These are phyloP conservation scores for Nitzschia sp. DNA, from an alignment of 108 stramenopile species.

Conservation along the genomic window DNA sequence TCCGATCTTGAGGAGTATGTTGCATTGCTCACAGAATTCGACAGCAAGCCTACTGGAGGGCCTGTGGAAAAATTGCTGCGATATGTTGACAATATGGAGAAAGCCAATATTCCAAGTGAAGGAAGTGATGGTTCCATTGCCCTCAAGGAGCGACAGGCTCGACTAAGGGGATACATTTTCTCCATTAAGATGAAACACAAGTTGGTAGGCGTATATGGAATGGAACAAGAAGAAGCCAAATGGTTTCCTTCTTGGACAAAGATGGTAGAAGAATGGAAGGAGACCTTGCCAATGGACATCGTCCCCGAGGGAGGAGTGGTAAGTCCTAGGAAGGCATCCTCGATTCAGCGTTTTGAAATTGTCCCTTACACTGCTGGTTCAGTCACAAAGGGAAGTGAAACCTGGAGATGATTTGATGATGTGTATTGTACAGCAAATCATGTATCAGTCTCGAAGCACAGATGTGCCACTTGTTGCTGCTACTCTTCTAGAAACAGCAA, in stretches of 20 bases:
- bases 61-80: constrained; percentile 16
- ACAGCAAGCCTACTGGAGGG: background rate
- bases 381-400: constrained; percentile 63
- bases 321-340: background rate
- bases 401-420: constrained; percentile 78
- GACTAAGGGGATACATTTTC: constrained; percentile 65
- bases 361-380: background rate
- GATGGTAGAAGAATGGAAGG: constrained; percentile 43
- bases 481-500: constrained; percentile 61
- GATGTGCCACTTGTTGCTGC: constrained; percentile 39
- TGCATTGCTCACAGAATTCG: constrained; percentile 14
- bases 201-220: constrained; percentile 29
- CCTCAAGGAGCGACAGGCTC: constrained; percentile 37
- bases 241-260: constrained; percentile 45
- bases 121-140: constrained; percentile 2
- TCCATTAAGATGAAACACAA: constrained; percentile 54
- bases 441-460: constrained; percentile 14
- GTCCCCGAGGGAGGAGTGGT: constrained; percentile 25
- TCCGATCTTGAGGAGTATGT: constrained; percentile 63
- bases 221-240: constrained; percentile 14
- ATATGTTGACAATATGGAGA: constrained; percentile 44
- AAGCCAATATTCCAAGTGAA: background rate
- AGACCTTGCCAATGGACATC: constrained; percentile 18
- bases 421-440: constrained; percentile 48
- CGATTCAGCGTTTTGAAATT: background rate